Conservation (phyloP, 441 rosid genomes). For the Populus trichocarpa region DNA sequence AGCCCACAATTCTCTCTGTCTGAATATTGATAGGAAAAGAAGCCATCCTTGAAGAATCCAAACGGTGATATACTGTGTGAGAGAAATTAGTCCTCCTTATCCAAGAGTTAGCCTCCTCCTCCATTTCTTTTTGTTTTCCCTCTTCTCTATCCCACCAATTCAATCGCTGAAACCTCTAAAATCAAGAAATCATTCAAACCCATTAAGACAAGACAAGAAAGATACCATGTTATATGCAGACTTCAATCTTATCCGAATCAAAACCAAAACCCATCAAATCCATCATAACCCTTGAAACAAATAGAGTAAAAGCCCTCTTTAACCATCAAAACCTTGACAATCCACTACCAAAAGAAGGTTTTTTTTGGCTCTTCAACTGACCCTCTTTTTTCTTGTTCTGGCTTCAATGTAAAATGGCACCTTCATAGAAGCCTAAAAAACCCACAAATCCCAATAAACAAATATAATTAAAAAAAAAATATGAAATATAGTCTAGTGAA, state of each 20-base stretch:
- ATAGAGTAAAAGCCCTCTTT: not conserved
- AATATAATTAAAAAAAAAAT: conserved; percentile 9
- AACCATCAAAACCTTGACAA: conserved; percentile 17
- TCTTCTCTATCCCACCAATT: conserved; percentile 1
- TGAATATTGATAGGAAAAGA: conserved; percentile 40
- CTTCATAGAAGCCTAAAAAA: conserved; percentile 51
- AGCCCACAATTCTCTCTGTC: conserved; percentile 32
- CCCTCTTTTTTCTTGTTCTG: not conserved
- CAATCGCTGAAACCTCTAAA: conserved; percentile 15
- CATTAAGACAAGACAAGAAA: conserved; percentile 24
- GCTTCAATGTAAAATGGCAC: conserved; percentile 49
- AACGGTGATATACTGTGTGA: conserved; percentile 75
- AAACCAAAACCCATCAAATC: conserved; percentile 22
- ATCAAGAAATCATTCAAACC: conserved; percentile 35
- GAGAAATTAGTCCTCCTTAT: conserved; percentile 88
- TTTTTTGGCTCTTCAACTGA: conserved; percentile 16
- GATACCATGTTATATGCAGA: conserved; percentile 18
- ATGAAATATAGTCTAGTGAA: not conserved
- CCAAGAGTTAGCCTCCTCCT: conserved; percentile 79
- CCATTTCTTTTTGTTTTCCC: conserved; percentile 39
- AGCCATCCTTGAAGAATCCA: conserved; percentile 55
- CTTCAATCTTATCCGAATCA: conserved; percentile 31
- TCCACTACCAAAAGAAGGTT: not conserved
- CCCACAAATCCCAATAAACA: conserved; percentile 35
- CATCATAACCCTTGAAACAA: conserved; percentile 9